Base-by-base conservation (phyloP, 1,139 yeast species). In the Meyerozyma athensensis region DNA sequence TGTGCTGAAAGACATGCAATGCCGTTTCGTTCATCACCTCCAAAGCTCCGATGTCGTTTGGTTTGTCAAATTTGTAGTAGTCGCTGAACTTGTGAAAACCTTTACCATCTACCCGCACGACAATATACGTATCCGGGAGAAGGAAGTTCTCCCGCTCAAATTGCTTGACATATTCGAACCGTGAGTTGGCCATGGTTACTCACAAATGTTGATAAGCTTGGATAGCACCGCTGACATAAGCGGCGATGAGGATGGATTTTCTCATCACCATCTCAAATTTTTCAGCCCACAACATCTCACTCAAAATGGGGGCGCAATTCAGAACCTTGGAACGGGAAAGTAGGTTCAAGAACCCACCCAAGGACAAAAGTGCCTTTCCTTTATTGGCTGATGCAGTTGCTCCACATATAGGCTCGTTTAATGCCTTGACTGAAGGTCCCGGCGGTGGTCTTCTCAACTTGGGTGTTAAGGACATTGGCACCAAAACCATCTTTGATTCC, bases 381-480 rank as follows among this genome's bases (percentile, higher is more conserved):
- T 65, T 89, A 36, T 73, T 94, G 33, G 75, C 77, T 42, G 95
- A 86, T 44, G 97, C 98, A 9, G 94, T 92, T 28, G 79, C 79
- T 42, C 99, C 98, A 9, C 99, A 92, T 59, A 75, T 94, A 42
- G 97, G 96, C 7, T 92, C 98, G 2, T 92, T 92, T 72, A 84
- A 92, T 69, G 97, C 97, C 10, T 72, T 92, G 41, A 85, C 95
- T 30, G 96, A 86, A 42, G 96, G 96, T 19, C 78, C 81, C 20
- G 79, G 72, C 37, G 95, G 92, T 24, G 97, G 97, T 4, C 65
- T 92, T 33, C 70, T 92, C 45, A 89, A 90, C 58, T 65, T 83
- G 38, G 97, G 86, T 1, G 95, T 85, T 34, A 72, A 82, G 53
- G 98, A 92, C 54, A 87, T 92, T 46, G 98, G 98, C 8, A 61